A percentile compares a stretch with the other conserved stretches of the same genome.
Evolutionary conservation across 768 basidiomycete genomes (phyloP).

Genomic region (Auricularia sp.): DNA sequence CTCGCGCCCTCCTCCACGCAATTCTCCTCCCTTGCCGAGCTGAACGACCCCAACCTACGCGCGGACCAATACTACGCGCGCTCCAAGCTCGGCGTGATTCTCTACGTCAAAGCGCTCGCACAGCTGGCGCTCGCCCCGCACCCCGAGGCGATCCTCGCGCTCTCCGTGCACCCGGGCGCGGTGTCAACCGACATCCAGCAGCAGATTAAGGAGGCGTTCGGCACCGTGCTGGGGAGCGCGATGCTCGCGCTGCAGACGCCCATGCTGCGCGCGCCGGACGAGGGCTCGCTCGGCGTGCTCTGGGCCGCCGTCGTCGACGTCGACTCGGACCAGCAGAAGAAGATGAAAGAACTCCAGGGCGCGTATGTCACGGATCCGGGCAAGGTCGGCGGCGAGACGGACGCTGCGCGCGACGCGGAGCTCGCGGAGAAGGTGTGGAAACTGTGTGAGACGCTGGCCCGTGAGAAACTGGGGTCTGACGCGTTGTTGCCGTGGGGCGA

Average conservation of each 20-base stretch:
- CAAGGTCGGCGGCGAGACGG: slow-evolving; percentile 14
- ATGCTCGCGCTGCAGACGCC: slow-evolving; percentile 15
- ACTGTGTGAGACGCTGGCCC: slow-evolving; percentile 22
- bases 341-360: slow-evolving; percentile 11
- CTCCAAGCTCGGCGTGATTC: slow-evolving; percentile 32
- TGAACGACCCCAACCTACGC: slow-evolving; percentile 23
- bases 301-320: slow-evolving; percentile 23
- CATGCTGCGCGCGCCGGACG: slow-evolving; percentile 19
- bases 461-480: neutral
- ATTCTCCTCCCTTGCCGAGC: slow-evolving; percentile 29
- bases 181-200: slow-evolving; percentile 16
- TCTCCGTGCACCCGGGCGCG: slow-evolving; percentile 19
- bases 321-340: slow-evolving; percentile 3
- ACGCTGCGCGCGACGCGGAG: slow-evolving; percentile 16
- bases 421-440: slow-evolving; percentile 20
- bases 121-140: slow-evolving; percentile 9
- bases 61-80: slow-evolving; percentile 27
- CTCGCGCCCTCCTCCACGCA: slow-evolving; percentile 22
- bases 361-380: slow-evolving; percentile 14
- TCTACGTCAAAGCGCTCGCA: slow-evolving; percentile 23
- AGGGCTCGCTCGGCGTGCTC: slow-evolving; percentile 19
- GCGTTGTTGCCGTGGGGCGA: neutral
- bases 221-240: slow-evolving; percentile 13
- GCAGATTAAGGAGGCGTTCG: slow-evolving; percentile 20
- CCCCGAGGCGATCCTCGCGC: neutral